Evolutionary conservation across 352 stramenopile genomes (phyloP).

Genomic region (Phytophthora megakarya): DNA sequence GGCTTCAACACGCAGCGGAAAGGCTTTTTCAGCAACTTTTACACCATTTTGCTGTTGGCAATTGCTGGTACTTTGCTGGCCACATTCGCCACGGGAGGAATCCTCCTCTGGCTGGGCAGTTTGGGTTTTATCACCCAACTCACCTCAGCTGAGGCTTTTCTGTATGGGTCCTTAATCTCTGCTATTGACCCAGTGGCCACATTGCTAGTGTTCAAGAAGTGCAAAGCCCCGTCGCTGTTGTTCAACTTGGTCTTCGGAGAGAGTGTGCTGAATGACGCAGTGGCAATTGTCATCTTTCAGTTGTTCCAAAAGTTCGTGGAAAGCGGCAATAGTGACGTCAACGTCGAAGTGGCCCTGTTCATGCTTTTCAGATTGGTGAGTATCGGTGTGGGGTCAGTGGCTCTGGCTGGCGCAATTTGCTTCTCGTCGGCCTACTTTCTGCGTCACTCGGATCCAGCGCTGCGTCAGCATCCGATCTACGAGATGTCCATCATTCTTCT

Average conservation of each 20-base stretch:
- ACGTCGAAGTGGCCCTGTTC: constrained; percentile 31
- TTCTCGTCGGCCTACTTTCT: constrained; percentile 68
- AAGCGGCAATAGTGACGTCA: constrained; percentile 48
- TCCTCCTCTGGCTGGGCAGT: constrained; percentile 52
- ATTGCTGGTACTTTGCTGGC: constrained; percentile 55
- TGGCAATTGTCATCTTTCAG: constrained; percentile 86
- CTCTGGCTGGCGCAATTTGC: constrained; percentile 51
- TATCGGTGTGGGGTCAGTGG: constrained; percentile 59
- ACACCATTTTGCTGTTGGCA: constrained; percentile 46
- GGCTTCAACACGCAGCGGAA: constrained; percentile 72
- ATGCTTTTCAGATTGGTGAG: constrained; percentile 53
- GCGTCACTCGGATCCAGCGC: constrained; percentile 46
- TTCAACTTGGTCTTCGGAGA: constrained; percentile 96
- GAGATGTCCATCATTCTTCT: constrained; percentile 81
- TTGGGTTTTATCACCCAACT: constrained; percentile 62
- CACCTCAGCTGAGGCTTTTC: constrained; percentile 80
- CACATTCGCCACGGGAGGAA: constrained; percentile 54
- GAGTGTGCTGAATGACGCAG: constrained; percentile 90
- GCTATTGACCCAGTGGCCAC: constrained; percentile 93
- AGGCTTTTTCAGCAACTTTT: constrained; percentile 63
- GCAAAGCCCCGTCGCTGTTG: constrained; percentile 68
- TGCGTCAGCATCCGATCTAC: constrained; percentile 65
- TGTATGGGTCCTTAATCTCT: constrained; percentile 92
- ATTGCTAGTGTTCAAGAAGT: constrained; percentile 91
- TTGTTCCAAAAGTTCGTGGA: constrained; percentile 69